Evolutionary conservation across 2,329 filamentous ascomycete species (phyloP).

Genomic region (Exophiala lecanii-corni): DNA sequence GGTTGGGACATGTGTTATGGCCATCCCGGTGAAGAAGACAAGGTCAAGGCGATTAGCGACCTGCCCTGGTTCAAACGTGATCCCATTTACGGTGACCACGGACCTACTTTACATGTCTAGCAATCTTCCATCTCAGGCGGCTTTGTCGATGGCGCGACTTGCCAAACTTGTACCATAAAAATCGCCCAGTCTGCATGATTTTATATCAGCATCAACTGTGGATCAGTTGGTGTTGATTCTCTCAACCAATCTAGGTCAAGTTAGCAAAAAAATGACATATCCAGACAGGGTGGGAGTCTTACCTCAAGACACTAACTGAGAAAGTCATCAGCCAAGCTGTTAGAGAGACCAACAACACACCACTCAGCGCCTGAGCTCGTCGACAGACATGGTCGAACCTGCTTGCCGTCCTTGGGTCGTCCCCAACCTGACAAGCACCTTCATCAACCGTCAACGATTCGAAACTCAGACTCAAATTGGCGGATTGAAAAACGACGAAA

Average conservation of each 20-base stretch:
- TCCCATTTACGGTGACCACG: slow-evolving; percentile 55
- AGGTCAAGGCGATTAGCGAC: slow-evolving; percentile 44
- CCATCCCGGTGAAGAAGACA: slow-evolving; percentile 50
- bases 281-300: slow-evolving; percentile 21
- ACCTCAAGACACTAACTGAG: slow-evolving; percentile 74
- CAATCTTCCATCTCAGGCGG: no score
- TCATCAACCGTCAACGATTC: slow-evolving; percentile 65
- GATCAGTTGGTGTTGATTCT: slow-evolving; percentile 25
- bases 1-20: slow-evolving; percentile 71
- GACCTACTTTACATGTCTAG: slow-evolving; percentile 46
- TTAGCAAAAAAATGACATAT: slow-evolving; percentile 27
- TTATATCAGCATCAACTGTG: not conserved
- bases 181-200: not conserved
- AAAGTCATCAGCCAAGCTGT: slow-evolving; percentile 90
- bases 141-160: no score
- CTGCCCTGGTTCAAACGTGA: slow-evolving; percentile 57
- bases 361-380: slow-evolving; percentile 66
- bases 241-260: slow-evolving; percentile 35
- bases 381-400: slow-evolving; percentile 46
- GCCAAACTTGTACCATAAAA: no score
- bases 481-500: slow-evolving; percentile 96
- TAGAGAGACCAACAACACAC: slow-evolving; percentile 73
- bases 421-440: slow-evolving; percentile 53
- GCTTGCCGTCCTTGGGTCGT: slow-evolving; percentile 33
- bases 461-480: slow-evolving; percentile 86